Percentiles rank a stretch among this genome's conserved stretches.
These are phyloP conservation scores for Penicillium digitatum DNA, from an alignment of 2,329 filamentous ascomycete genomes.

Conservation along the genomic window DNA sequence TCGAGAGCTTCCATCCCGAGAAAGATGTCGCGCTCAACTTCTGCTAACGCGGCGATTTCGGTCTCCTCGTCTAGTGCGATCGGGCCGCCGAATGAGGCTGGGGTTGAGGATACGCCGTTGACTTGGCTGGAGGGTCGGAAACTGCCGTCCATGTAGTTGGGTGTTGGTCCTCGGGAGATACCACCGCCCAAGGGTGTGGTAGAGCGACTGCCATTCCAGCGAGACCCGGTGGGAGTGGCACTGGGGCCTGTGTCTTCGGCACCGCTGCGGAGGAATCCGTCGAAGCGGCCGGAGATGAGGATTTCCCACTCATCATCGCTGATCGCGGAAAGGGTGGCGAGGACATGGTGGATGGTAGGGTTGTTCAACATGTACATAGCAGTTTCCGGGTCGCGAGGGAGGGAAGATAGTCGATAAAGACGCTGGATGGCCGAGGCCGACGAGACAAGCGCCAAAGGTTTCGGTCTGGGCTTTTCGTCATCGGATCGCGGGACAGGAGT, in stretches of 20 bases:
- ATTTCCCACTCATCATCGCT: slow-evolving; percentile 96
- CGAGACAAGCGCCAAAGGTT: slow-evolving; percentile 70
- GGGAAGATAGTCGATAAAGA: slow-evolving; percentile 69
- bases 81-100: slow-evolving; percentile 61
- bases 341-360: slow-evolving; percentile 73
- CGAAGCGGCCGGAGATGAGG: slow-evolving; percentile 85
- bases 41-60: slow-evolving; percentile 82
- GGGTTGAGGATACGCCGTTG: slow-evolving; percentile 47
- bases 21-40: slow-evolving; percentile 91
- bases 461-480: slow-evolving; percentile 63
- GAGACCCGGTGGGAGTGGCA: slow-evolving; percentile 22
- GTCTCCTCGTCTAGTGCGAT: slow-evolving; percentile 92
- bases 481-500: slow-evolving; percentile 56
- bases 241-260: slow-evolving; percentile 57
- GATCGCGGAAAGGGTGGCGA: slow-evolving; percentile 82
- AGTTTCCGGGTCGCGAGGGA: slow-evolving; percentile 79
- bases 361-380: slow-evolving; percentile 84
- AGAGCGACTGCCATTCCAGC: slow-evolving; percentile 40
- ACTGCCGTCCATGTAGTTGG: slow-evolving; percentile 39
- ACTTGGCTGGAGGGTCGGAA: slow-evolving; percentile 41
- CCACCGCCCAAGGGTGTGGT: slow-evolving; percentile 33
- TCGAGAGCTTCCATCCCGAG: slow-evolving; percentile 90
- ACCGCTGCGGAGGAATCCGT: slow-evolving; percentile 92
- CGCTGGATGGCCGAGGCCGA: slow-evolving; percentile 76
- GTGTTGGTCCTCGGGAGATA: slow-evolving; percentile 35